A percentile compares a stretch with the other conserved stretches of the same genome.
These are phyloP conservation scores for Epichloe aotearoae DNA, from an alignment of 2,329 filamentous ascomycete genomes.

Conservation along the genomic window DNA sequence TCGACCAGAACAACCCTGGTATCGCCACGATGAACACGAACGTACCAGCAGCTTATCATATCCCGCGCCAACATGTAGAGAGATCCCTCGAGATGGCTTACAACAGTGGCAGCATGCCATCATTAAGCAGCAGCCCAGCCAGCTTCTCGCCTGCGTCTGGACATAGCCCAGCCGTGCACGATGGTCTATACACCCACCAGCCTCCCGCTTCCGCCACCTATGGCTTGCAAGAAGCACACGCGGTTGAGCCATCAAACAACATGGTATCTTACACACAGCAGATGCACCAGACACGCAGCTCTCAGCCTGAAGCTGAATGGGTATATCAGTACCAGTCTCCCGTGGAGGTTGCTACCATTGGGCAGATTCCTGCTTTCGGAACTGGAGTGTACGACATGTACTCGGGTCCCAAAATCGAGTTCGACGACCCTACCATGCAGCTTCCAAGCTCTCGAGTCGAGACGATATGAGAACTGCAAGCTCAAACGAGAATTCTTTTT, in stretches of 20 bases:
- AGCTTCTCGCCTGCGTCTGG: conserved; percentile 43
- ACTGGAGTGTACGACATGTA: conserved; percentile 40
- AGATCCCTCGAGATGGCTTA: conserved; percentile 38
- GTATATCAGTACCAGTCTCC: conserved; percentile 48
- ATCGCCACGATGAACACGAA: conserved; percentile 48
- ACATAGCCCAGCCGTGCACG: conserved; percentile 39
- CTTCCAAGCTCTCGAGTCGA: conserved; percentile 47
- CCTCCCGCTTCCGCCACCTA: conserved; percentile 34
- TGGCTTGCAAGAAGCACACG: conserved; percentile 32
- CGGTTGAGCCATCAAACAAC: conserved; percentile 29
- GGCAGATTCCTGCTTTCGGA: conserved; percentile 36
- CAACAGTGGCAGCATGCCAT: conserved; percentile 31
- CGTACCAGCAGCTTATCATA: conserved; percentile 37
- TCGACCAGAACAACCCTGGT: conserved; percentile 48
- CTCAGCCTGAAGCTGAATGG: conserved; percentile 31
- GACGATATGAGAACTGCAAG: conserved; percentile 22
- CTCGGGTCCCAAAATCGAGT: conserved; percentile 40
- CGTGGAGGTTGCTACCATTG: conserved; percentile 42
- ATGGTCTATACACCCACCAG: conserved; percentile 45
- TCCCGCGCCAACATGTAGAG: conserved; percentile 36
- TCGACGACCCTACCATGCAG: conserved; percentile 43
- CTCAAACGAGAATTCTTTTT: background rate
- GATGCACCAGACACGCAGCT: conserved; percentile 26
- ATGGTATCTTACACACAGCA: conserved; percentile 32
- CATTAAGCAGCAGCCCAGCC: conserved; percentile 45